Percentiles rank a stretch among this genome's conserved stretches.
Conservation (phyloP, 345 rosid species). For the Angophora floribunda region DNA sequence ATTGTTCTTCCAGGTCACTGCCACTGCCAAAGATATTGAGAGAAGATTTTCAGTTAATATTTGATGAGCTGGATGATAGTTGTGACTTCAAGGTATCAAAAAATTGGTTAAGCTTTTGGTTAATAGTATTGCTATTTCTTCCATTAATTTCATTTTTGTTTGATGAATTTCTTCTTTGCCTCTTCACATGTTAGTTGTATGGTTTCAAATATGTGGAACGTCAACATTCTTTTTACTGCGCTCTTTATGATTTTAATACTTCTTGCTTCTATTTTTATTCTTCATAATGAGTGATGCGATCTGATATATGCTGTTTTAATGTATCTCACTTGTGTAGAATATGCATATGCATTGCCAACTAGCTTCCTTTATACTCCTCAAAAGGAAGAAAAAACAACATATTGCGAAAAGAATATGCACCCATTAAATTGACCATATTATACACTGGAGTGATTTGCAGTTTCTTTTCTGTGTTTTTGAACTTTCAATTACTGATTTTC, state of each 20-base stretch:
- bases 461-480: not conserved
- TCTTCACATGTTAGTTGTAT: not conserved
- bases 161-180: not conserved
- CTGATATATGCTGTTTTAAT: not conserved
- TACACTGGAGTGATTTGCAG: not conserved
- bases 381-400: not conserved
- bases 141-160: not conserved
- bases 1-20: conserved; percentile 32
- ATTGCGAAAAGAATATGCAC: not conserved
- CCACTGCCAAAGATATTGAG: conserved; percentile 74
- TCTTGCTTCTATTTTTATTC: not conserved
- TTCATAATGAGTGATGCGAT: not conserved
- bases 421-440: not conserved
- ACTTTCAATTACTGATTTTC: not conserved
- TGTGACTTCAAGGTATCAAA: conserved; percentile 79
- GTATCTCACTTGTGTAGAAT: not conserved
- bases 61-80: conserved; percentile 86
- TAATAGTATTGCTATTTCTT: not conserved
- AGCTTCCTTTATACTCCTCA: not conserved
- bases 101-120: not conserved
- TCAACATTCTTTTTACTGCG: not conserved
- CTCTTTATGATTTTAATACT: not conserved
- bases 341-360: not conserved
- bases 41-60: conserved; percentile 83
- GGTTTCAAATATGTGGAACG: not conserved